Evolutionary conservation across 2,329 filamentous ascomycete species (phyloP), one percentile per base, ranked within the genome.

Genomic region (Zymoseptoria brevis): DNA sequence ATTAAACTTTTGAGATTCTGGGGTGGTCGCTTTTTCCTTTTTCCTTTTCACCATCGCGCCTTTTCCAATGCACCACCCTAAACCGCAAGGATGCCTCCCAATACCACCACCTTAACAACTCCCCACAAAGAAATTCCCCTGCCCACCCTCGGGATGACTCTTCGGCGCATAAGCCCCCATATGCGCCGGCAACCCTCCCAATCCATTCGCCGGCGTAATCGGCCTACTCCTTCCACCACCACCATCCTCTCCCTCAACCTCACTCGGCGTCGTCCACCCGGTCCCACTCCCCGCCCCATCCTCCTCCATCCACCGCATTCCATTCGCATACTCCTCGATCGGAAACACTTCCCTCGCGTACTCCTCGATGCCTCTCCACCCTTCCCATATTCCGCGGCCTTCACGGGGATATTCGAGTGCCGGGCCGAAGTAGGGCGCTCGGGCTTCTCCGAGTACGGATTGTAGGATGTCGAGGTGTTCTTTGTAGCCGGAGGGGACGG

Each of bases 311-410:
- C 94, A 99, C 16, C 88, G 90, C 70, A 94, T 77, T 4, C 93
- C 93, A 72, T 97, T 97, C 30, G 91, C 90, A 67, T 92, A 88
- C 76, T 99, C 94, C 74, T 99, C 94, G 11, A 96, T 82, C 0
- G 90, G 90, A 69, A 97, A 97, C 26, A 95, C 91, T 73, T 97
- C 94, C 54, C 89, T 82, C 1, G 93, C 93, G 73, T 97, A 99
- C 75, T 97, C 94, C 72, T 96, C 91, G 66, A 97, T 82, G 29
- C 90, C 89, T 57, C 94, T 82, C 66, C 90, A 90, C 3, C 91
- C 94, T 71, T 96, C 90, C 94, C 94, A 97, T 22, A 99, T 77
- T 67, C 87, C 82, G 62, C 93, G 79, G 0, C 92, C 89, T 66
- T 90, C 85, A 8, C 82, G 81, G 0, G 91, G 90, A 45, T 76